phyloP scores from a whole-genome alignment of 2,329 filamentous ascomycete genomes.

The Aureobasidium sp. region DNA sequence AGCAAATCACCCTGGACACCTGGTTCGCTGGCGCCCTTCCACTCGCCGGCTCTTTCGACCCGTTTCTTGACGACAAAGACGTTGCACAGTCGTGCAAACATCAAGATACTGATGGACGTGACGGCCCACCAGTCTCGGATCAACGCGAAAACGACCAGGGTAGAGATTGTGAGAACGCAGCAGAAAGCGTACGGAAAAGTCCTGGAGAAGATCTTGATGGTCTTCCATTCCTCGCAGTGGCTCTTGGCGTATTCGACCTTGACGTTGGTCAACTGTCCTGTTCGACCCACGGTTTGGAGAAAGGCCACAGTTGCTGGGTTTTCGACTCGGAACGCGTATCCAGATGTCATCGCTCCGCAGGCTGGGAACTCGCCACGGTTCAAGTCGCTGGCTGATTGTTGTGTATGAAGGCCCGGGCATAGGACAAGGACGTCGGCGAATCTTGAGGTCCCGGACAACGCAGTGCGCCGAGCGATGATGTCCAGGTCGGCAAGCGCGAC shows the following conservation, averaged over 20 bases:
- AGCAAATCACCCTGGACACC: constrained; percentile 39
- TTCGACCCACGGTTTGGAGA: constrained; percentile 27
- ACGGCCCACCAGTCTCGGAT: constrained; percentile 37
- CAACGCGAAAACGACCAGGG: constrained; percentile 9
- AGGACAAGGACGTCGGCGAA: constrained; percentile 50
- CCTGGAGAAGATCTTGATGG: not conserved
- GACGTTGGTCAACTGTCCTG: constrained; percentile 23
- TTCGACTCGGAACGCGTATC: constrained; percentile 36
- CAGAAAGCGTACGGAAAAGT: constrained; percentile 7
- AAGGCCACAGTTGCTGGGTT: constrained; percentile 48
- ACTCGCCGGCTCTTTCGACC: constrained; percentile 22
- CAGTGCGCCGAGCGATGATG: constrained; percentile 48
- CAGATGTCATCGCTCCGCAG: constrained; percentile 34
- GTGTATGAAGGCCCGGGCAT: constrained; percentile 52
- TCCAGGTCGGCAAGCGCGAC: constrained; percentile 51
- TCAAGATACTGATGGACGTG: constrained; percentile 39
- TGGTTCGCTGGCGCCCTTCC: constrained; percentile 31
- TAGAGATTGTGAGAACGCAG: constrained; percentile 13
- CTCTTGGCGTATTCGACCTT: constrained; percentile 13
- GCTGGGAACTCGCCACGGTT: constrained; percentile 35
- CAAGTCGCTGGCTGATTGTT: constrained; percentile 48
- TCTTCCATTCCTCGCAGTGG: not conserved
- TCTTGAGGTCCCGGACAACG: constrained; percentile 46
- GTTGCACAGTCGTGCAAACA: constrained; percentile 48
- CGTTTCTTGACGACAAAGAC: constrained; percentile 49